Conservation (phyloP, 2,329 filamentous ascomycete genomes). For the Xylaria sp. region DNA sequence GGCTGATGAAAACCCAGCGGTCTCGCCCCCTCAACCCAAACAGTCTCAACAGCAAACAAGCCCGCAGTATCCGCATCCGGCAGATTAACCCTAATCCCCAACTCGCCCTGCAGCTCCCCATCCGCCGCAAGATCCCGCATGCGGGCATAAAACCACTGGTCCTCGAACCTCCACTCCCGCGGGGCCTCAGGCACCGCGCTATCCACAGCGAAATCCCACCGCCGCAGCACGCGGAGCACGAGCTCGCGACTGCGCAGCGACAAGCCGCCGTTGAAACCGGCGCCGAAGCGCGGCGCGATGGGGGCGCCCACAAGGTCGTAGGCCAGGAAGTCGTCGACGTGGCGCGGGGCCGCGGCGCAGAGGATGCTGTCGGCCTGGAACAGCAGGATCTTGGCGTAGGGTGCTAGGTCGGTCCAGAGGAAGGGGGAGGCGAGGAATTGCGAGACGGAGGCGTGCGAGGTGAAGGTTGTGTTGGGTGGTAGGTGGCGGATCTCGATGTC, state of each 20-base stretch:
- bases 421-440: constrained; percentile 51
- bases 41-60: constrained; percentile 48
- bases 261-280: constrained; percentile 50
- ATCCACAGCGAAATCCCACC: constrained; percentile 39
- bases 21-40: constrained; percentile 45
- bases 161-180: constrained; percentile 44
- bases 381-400: constrained; percentile 51
- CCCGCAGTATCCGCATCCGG: constrained; percentile 44
- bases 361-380: constrained; percentile 56
- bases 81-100: constrained; percentile 36
- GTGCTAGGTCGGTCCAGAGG: constrained; percentile 53
- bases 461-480: constrained; percentile 48
- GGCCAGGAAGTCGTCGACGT: constrained; percentile 52
- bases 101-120: constrained; percentile 9
- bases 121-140: constrained; percentile 15
- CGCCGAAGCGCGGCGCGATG: constrained; percentile 37
- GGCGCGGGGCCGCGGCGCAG: constrained; percentile 47
- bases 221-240: constrained; percentile 40
- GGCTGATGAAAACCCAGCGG: constrained; percentile 49
- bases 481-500: constrained; percentile 55
- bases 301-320: constrained; percentile 53
- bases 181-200: constrained; percentile 37
- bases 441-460: constrained; percentile 52
- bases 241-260: constrained; percentile 49
- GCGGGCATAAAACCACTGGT: constrained; percentile 49